A percentile compares a stretch with the other conserved stretches of the same genome.
These are phyloP conservation scores for Fragilaria radians DNA, from an alignment of 108 stramenopile species.

Conservation along the genomic window DNA sequence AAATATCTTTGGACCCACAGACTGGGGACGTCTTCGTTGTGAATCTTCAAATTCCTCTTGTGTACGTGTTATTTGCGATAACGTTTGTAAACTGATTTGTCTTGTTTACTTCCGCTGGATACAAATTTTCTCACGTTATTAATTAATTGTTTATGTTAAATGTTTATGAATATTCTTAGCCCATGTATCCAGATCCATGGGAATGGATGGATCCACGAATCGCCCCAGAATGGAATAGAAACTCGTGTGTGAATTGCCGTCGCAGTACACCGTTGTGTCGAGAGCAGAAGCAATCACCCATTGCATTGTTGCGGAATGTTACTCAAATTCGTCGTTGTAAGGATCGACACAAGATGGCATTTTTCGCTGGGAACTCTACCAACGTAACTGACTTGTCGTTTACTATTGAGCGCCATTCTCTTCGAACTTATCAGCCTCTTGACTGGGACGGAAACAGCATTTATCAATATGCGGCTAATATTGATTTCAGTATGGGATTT, in stretches of 20 bases:
- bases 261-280: neutral
- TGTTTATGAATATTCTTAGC: no score
- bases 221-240: slow-evolving; percentile 20
- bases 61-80: slow-evolving; percentile 15
- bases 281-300: neutral
- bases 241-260: slow-evolving; percentile 36
- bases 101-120: neutral
- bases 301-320: slow-evolving; percentile 38
- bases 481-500: slow-evolving; percentile 38
- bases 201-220: slow-evolving; percentile 8
- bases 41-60: slow-evolving; percentile 24
- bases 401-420: slow-evolving; percentile 23
- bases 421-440: slow-evolving; percentile 18
- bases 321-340: slow-evolving; percentile 24
- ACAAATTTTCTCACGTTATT: neutral
- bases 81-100: neutral
- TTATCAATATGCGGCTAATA: slow-evolving; percentile 1
- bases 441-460: slow-evolving; percentile 17
- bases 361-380: slow-evolving; percentile 20
- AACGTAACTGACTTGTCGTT: slow-evolving; percentile 22
- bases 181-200: no score
- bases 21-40: slow-evolving; percentile 41
- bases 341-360: slow-evolving; percentile 36
- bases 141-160: slow-evolving; percentile 8
- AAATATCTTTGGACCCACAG: slow-evolving; percentile 33